These are phyloP conservation scores for Tolypocladium endophyticum DNA, from an alignment of 2,329 filamentous ascomycete species.

Conservation along the genomic window DNA sequence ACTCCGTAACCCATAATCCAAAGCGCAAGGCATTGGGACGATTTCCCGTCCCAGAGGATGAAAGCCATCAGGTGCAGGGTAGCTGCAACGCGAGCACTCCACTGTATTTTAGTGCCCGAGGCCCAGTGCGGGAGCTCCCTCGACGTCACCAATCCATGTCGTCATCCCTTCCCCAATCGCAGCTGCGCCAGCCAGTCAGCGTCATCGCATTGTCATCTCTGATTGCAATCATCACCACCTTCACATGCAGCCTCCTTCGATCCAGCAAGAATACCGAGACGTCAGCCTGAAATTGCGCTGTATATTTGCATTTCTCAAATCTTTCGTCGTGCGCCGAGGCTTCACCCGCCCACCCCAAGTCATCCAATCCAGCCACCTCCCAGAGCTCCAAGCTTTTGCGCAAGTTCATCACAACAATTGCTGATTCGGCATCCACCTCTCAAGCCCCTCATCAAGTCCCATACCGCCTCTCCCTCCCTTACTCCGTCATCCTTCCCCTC, in stretches of 20 bases:
- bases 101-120: not conserved
- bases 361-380: not conserved
- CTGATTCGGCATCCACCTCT: not conserved
- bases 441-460: not conserved
- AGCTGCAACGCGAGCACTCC: not conserved
- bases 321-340: not conserved
- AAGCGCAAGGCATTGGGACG: no score
- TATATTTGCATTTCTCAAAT: no score
- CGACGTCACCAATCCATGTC: not conserved
- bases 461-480: not conserved
- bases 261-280: not conserved
- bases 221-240: not conserved
- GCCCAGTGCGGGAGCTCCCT: not conserved
- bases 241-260: not conserved
- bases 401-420: not conserved
- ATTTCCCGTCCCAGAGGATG: no score
- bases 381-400: not conserved
- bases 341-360: not conserved
- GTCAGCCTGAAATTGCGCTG: not conserved
- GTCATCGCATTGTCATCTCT: slow-evolving; percentile 9
- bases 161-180: not conserved
- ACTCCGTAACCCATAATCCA: no score
- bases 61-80: not conserved
- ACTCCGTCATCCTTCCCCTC: not conserved
- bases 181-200: slow-evolving; percentile 7